These are phyloP conservation scores for Mucor indicus DNA, from an alignment of 371 early-diverging fungal genomes.

Conservation along the genomic window DNA sequence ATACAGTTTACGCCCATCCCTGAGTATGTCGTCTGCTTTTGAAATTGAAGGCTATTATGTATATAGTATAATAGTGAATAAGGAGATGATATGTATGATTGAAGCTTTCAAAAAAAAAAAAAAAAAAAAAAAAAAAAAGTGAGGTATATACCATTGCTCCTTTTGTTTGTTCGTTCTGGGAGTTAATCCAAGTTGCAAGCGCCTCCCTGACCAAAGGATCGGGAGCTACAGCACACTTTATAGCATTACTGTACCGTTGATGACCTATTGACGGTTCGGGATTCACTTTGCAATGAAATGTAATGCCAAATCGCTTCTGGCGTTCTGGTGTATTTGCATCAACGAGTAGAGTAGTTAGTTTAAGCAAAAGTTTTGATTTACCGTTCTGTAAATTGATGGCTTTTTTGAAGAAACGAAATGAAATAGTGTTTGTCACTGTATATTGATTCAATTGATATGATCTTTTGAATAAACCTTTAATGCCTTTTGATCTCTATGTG, in stretches of 20 bases:
- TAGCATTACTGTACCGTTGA: too few relatives aligned
- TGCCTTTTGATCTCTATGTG: too few relatives aligned
- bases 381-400: background rate
- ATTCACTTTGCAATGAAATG: too few relatives aligned
- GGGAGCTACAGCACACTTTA: too few relatives aligned
- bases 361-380: slow-evolving; percentile 8
- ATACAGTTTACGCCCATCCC: slow-evolving; percentile 19
- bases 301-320: slow-evolving; percentile 18
- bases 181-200: slow-evolving; percentile 14
- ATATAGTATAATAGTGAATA: too few relatives aligned
- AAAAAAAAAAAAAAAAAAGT: background rate
- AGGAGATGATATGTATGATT: background rate
- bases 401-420: background rate
- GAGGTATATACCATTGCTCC: background rate
- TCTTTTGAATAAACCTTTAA: slow-evolving; percentile 18
- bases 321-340: background rate
- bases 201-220: slow-evolving; percentile 25
- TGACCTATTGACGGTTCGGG: too few relatives aligned
- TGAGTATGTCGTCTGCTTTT: slow-evolving; percentile 18
- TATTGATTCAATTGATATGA: slow-evolving; percentile 14
- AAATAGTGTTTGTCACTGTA: slow-evolving; percentile 3
- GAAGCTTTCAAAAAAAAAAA: too few relatives aligned
- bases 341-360: background rate
- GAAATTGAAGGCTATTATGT: slow-evolving; percentile 12
- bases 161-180: slow-evolving; percentile 8